phyloP scores from a whole-genome alignment of 2,329 filamentous ascomycete species.

The Hymenoscyphus scutula region DNA sequence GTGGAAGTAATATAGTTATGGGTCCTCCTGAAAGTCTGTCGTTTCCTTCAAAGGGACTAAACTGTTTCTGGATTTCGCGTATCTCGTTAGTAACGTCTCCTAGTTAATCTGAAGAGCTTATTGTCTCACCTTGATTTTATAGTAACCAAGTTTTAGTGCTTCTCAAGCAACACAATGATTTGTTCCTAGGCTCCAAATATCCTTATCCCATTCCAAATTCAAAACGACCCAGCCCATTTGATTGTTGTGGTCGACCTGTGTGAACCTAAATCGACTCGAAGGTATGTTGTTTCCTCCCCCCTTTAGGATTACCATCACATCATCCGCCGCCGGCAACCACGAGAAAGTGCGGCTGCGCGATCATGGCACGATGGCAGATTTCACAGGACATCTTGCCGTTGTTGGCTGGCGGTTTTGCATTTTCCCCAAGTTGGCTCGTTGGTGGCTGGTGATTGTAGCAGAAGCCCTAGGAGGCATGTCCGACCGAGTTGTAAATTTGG shows the following conservation, averaged over 20 bases:
- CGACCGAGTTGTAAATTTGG: background rate
- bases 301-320: no score
- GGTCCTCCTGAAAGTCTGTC: background rate
- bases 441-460: background rate
- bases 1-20: background rate
- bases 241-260: no score
- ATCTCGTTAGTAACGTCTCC: conserved; percentile 1
- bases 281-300: no score
- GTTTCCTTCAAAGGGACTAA: background rate
- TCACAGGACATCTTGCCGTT: background rate
- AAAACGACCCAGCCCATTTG: no score
- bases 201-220: no score
- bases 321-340: no score
- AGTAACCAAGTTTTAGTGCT: background rate
- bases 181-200: background rate
- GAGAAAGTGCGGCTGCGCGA: no score
- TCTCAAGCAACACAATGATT: background rate
- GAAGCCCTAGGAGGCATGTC: background rate
- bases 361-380: background rate
- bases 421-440: background rate
- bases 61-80: background rate
- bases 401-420: background rate
- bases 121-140: background rate
- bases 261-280: no score
- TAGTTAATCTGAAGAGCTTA: background rate